Conservation (phyloP, 305 asterid species). For the Withania somnifera region DNA sequence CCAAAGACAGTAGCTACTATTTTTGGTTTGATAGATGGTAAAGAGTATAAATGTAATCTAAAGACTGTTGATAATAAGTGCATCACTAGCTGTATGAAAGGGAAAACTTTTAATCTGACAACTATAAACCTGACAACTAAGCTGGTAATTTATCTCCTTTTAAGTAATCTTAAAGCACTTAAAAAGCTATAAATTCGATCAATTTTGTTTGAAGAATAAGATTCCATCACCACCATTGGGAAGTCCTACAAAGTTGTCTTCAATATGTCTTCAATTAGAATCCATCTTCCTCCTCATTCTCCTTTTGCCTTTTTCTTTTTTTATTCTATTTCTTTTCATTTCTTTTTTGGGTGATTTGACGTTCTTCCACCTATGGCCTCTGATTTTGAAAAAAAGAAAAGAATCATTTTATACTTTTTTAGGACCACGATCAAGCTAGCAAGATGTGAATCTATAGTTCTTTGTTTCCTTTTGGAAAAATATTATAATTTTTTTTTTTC, state of each 20-base stretch:
- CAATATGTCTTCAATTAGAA: not conserved
- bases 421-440: not conserved
- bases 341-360: not conserved
- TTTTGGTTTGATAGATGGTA: too few species aligned
- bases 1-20: not conserved
- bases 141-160: not conserved
- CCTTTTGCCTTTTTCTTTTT: not conserved
- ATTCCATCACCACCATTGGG: not conserved
- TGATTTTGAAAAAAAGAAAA: not conserved
- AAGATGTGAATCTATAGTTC: not conserved
- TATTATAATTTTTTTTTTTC: too few species aligned
- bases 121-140: not conserved
- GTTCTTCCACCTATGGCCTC: not conserved
- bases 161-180: not conserved
- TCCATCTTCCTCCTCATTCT: not conserved
- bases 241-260: not conserved
- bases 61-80: not conserved
- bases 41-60: not conserved
- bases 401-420: not conserved
- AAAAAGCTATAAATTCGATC: not conserved
- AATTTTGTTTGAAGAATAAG: not conserved
- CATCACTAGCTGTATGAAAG: not conserved
- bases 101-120: too few species aligned
- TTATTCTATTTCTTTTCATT: not conserved
- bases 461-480: not conserved